Evolutionary conservation across 192 early-diverging fungal genomes (phyloP).

Genomic region (Radiomyces spectabilis): DNA sequence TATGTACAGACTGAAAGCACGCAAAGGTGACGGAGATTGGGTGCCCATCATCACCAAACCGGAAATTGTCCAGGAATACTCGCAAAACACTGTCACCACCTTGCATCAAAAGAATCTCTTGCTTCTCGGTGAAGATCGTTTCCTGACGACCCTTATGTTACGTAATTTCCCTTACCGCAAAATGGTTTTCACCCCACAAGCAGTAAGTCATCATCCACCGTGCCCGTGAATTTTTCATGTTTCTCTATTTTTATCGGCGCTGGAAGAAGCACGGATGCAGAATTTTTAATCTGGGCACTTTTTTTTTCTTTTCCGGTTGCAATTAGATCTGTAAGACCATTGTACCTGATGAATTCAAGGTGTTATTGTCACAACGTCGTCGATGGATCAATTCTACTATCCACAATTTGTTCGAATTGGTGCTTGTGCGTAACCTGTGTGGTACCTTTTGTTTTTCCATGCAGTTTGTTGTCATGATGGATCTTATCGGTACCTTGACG

Average conservation of each 20-base stretch:
- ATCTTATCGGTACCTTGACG: conserved; percentile 67
- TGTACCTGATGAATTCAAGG: conserved; percentile 78
- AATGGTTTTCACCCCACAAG: conserved; percentile 82
- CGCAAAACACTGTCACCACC: conserved; percentile 70
- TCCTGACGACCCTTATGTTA: conserved; percentile 84
- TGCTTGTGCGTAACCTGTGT: conserved; percentile 89
- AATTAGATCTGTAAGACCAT: conserved; percentile 65
- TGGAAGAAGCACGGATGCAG: no score
- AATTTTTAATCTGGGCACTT: no score
- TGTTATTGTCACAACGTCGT: conserved; percentile 83
- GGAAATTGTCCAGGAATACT: conserved; percentile 81
- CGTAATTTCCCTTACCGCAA: conserved; percentile 80
- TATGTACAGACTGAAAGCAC: conserved; percentile 93
- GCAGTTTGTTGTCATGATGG: conserved; percentile 76
- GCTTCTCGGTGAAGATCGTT: conserved; percentile 85
- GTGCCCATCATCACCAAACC: conserved; percentile 86
- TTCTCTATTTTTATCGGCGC: no score
- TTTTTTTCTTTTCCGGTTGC: background rate
- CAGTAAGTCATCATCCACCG: conserved; percentile 38
- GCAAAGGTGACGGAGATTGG: conserved; percentile 64
- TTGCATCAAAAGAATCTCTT: conserved; percentile 85
- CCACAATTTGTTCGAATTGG: conserved; percentile 89
- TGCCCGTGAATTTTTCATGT: no score
- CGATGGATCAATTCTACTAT: conserved; percentile 98
- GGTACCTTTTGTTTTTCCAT: conserved; percentile 97